These are phyloP conservation scores for Monosporascus cannonballus DNA, from an alignment of 2,329 filamentous ascomycete genomes.

Conservation along the genomic window DNA sequence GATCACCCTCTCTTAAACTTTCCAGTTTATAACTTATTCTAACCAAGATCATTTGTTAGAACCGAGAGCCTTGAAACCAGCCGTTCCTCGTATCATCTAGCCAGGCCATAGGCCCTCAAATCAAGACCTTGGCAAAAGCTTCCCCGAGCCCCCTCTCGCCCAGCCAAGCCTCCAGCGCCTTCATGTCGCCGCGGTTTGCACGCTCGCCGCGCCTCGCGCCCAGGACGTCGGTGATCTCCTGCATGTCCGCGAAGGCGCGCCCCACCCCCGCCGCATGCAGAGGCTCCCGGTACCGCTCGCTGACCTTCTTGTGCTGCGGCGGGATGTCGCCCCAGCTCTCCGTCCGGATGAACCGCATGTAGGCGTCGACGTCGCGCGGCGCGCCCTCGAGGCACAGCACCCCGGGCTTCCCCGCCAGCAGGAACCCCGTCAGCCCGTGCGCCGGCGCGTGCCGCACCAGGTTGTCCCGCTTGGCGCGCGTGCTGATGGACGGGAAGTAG, in stretches of 20 bases:
- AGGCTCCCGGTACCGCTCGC: constrained; percentile 44
- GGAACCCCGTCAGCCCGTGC: constrained; percentile 51
- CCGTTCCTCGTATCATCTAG: not conserved
- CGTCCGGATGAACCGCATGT: constrained; percentile 59
- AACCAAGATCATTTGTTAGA: too few relatives aligned
- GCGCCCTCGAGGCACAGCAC: constrained; percentile 45
- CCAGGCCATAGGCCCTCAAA: constrained; percentile 5
- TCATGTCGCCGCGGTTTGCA: constrained; percentile 48
- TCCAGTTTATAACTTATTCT: too few relatives aligned
- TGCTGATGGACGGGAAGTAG: constrained; percentile 57
- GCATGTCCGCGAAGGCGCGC: constrained; percentile 48
- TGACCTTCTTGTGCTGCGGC: constrained; percentile 56
- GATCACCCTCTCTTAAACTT: too few relatives aligned
- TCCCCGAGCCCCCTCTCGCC: constrained; percentile 36
- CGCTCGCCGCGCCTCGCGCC: constrained; percentile 42
- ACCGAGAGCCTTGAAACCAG: too few relatives aligned
- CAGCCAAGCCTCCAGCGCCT: constrained; percentile 44
- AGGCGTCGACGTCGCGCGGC: constrained; percentile 44
- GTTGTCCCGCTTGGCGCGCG: constrained; percentile 52
- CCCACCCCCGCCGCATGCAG: constrained; percentile 3
- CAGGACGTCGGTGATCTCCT: constrained; percentile 46
- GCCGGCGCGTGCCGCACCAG: constrained; percentile 46
- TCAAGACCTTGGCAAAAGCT: constrained; percentile 36
- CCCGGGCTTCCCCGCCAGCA: constrained; percentile 55
- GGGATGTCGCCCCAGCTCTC: constrained; percentile 59